Base-by-base conservation (phyloP, 2,329 filamentous ascomycete species). In the Sphaerulina musiva region DNA sequence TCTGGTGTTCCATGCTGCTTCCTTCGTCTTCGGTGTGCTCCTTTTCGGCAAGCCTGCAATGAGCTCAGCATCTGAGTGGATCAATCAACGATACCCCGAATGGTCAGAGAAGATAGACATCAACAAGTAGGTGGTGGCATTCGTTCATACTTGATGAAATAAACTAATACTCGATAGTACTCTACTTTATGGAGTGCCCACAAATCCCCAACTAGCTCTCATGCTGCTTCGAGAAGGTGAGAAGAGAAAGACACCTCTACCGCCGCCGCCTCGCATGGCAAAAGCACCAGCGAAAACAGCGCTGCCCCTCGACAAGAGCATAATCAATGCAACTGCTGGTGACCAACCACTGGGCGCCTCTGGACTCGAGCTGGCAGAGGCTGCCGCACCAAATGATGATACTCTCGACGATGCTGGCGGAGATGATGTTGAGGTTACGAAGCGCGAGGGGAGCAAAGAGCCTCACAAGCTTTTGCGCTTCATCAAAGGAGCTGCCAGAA, bases 351-450 rank as follows among this genome's bases (percentile, higher is more conserved):
- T 55, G 5, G 48, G 48, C 17, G 48, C 48, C 31, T 31, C 47
- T n/a, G 17, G 42, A 4, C 10, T 14, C 31, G 47, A 55, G 26
- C 32, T 55, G 4, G n/a, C 11, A 7, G 14, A 41, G 17, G 42
- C 53, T 2, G 40, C 41, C 23, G 53, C 41, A 41, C 42, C 34
- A 5, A 17, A 47, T 31, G n/a, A 55, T 10, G 34, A 42, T 11
- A 40, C 32, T 9, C 26, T 55, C 6, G 53, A 55, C 31, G 47
- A 51, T 23, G 53, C 47, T 14, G 53, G 53, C 2, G 53, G 48
- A n/a, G 53, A 51, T n/a, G 53, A 55, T 36, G 42, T 46, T n/a
- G 48, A 55, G 26, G 41, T 39, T 11, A 38, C 47, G 4, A 48
- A 51, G 38, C 14, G 6, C 26, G 46, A 51, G 47, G 41, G 20